Evolutionary conservation across 2,329 filamentous ascomycete genomes (phyloP).

Genomic region (Cercospora zeina): DNA sequence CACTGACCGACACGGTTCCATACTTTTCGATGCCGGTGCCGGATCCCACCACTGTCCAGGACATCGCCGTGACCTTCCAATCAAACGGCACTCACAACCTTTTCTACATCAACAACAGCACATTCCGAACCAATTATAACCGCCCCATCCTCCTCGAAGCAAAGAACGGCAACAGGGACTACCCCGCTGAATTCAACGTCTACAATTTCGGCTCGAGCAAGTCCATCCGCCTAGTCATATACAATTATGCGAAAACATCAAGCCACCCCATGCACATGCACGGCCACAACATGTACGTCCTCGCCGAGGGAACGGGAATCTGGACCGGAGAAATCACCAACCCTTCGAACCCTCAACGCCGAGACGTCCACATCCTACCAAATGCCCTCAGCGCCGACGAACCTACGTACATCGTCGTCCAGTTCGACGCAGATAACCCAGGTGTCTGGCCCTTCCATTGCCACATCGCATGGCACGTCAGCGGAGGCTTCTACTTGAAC

Average conservation of each 20-base stretch:
- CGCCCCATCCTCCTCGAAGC: conserved; percentile 42
- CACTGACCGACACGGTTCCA: conserved; percentile 55
- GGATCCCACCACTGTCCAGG: conserved; percentile 42
- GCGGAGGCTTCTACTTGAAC: conserved; percentile 38
- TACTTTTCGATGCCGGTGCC: conserved; percentile 55
- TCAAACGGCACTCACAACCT: conserved; percentile 50
- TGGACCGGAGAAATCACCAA: conserved; percentile 46
- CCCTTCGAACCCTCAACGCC: conserved; percentile 52
- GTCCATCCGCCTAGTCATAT: conserved; percentile 47
- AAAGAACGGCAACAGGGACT: conserved; percentile 40
- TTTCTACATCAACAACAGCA: conserved; percentile 56
- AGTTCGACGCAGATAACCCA: conserved; percentile 54
- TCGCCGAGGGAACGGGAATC: conserved; percentile 45
- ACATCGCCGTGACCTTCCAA: conserved; percentile 52
- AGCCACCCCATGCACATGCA: conserved; percentile 58
- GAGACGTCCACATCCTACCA: conserved; percentile 54
- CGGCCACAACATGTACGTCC: conserved; percentile 52
- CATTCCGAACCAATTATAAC: conserved; percentile 54
- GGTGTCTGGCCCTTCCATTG: conserved; percentile 44
- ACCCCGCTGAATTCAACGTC: conserved; percentile 43
- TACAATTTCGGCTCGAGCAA: conserved; percentile 45
- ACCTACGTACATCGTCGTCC: conserved; percentile 44
- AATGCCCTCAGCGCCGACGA: conserved; percentile 33
- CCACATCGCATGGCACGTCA: conserved; percentile 42
- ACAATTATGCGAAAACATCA: conserved; percentile 36